phyloP scores from a whole-genome alignment of 192 early-diverging fungal species.

The Coemansia sp. region DNA sequence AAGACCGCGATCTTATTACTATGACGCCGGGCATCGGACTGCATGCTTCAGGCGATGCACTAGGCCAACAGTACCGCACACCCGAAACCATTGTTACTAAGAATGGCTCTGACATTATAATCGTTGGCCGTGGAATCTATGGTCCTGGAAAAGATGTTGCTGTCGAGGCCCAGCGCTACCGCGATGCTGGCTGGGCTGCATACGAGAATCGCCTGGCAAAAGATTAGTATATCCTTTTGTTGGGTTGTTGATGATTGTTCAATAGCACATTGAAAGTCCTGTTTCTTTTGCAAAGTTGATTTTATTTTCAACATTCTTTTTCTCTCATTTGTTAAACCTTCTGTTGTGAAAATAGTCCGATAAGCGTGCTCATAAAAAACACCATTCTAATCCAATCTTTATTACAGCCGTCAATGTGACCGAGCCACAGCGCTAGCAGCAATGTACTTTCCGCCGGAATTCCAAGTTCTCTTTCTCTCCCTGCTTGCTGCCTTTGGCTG shows the following conservation, averaged over 20 bases:
- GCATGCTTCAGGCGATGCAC: slow-evolving; percentile 74
- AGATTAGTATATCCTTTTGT: neutral
- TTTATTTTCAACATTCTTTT: neutral
- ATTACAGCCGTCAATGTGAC: neutral
- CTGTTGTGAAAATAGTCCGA: too few species aligned
- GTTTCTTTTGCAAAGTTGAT: neutral
- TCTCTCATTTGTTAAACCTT: too few species aligned
- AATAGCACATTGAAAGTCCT: neutral
- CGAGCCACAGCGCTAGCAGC: neutral
- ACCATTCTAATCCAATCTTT: neutral
- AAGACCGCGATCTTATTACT: slow-evolving; percentile 84
- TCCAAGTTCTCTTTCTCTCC: slow-evolving; percentile 42
- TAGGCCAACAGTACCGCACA: slow-evolving; percentile 96
- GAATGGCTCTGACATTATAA: slow-evolving; percentile 91
- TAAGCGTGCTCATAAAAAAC: neutral
- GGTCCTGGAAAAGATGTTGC: slow-evolving; percentile 71
- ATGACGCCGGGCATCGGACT: slow-evolving; percentile 95
- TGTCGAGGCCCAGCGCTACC: slow-evolving; percentile 78
- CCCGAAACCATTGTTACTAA: slow-evolving; percentile 83
- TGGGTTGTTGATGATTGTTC: neutral
- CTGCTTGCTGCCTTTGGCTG: slow-evolving; percentile 47
- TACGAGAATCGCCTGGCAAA: slow-evolving; percentile 64
- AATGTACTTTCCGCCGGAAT: slow-evolving; percentile 47
- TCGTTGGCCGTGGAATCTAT: slow-evolving; percentile 98
- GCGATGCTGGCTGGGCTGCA: slow-evolving; percentile 93